Conservation (phyloP, 768 basidiomycete species). For the Neoboletus brunneissimus region DNA sequence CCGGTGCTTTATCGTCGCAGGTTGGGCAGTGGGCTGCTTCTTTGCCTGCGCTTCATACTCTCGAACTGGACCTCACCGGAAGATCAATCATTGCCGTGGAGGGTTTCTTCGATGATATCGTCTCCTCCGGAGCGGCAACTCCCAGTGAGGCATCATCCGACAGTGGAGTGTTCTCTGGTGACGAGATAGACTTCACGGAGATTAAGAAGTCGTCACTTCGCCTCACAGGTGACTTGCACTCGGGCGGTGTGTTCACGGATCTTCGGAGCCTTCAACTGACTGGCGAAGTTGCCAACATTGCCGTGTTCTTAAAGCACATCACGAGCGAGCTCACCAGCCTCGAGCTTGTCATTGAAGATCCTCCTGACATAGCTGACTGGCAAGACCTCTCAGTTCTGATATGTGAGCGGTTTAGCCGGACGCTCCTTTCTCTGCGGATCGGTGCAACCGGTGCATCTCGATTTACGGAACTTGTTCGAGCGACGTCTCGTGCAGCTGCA, state of each 20-base stretch:
- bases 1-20: constrained; percentile 66
- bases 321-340: constrained; percentile 62
- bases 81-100: constrained; percentile 68
- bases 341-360: constrained; percentile 77
- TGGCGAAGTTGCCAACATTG: constrained; percentile 67
- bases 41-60: constrained; percentile 55
- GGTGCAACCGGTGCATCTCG: constrained; percentile 68
- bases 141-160: constrained; percentile 71
- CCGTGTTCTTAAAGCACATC: constrained; percentile 69
- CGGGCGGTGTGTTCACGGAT: constrained; percentile 54
- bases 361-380: constrained; percentile 74
- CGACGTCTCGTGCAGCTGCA: constrained; percentile 55
- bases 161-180: constrained; percentile 74
- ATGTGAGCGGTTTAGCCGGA: constrained; percentile 57
- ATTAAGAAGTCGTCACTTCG: constrained; percentile 67
- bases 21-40: constrained; percentile 75
- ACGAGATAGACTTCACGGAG: constrained; percentile 74
- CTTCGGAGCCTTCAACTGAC: constrained; percentile 64
- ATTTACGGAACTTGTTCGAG: constrained; percentile 78
- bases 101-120: constrained; percentile 74
- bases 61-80: constrained; percentile 72
- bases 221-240: constrained; percentile 57
- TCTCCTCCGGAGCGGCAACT: constrained; percentile 65
- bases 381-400: constrained; percentile 63
- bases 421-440: constrained; percentile 60